phyloP scores from a whole-genome alignment of 2,329 filamentous ascomycete genomes.

The Alternaria metachromatica region DNA sequence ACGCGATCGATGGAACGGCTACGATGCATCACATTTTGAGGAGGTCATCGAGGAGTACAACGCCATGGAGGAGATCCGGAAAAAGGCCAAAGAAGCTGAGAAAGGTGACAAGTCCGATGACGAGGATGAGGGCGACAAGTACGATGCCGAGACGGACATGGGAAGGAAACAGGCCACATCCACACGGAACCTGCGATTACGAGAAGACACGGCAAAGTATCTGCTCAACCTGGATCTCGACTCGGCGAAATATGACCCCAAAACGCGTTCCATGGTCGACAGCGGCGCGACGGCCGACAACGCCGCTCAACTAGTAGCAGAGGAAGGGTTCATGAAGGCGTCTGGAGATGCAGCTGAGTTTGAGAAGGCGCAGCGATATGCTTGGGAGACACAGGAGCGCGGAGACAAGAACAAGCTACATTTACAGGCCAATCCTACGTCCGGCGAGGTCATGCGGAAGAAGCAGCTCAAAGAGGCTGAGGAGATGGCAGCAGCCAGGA shows the following conservation, averaged over 20 bases:
- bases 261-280: constrained; percentile 90
- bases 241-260: constrained; percentile 96
- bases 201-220: constrained; percentile 98
- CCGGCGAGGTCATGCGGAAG: constrained; percentile 82
- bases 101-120: constrained; percentile 54
- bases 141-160: constrained; percentile 97
- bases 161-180: constrained; percentile 89
- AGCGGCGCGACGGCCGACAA: constrained; percentile 80
- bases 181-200: constrained; percentile 85
- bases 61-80: constrained; percentile 78
- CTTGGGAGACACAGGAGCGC: constrained; percentile 93
- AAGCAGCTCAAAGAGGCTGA: constrained; percentile 78
- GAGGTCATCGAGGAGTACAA: constrained; percentile 89
- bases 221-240: constrained; percentile 93
- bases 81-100: constrained; percentile 50
- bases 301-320: constrained; percentile 82
- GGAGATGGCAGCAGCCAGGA: constrained; percentile 69
- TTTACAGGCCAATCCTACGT: constrained; percentile 94
- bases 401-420: constrained; percentile 81
- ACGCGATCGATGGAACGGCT: constrained; percentile 98
- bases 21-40: constrained; percentile 85
- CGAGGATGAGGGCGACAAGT: constrained; percentile 65
- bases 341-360: constrained; percentile 94
- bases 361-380: constrained; percentile 84
- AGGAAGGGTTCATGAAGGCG: constrained; percentile 88